Base-by-base conservation (phyloP, 495 filamentous ascomycete species). In the Lasiosphaeria miniovina region DNA sequence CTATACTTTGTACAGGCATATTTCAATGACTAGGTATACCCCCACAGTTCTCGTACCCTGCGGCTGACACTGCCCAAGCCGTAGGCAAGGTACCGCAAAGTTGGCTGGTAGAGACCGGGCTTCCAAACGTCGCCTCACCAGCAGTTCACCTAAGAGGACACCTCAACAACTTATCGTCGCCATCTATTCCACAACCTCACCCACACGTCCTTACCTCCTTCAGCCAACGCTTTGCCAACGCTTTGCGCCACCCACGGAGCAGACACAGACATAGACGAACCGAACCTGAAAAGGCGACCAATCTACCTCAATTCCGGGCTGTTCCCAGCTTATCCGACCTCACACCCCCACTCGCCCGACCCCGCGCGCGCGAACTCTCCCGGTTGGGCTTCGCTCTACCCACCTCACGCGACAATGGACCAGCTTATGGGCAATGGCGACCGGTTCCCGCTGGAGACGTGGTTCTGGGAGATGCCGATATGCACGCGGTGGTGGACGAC, bases 391-490 rank as follows among this genome's bases (percentile, higher is more conserved):
- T 24, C 24, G 24, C 24, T 24, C 48, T n/a, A 50, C 46, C 15
- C 32, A 49, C 8, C 38, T 8, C 4, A 31, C 33, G 46, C 55
- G 52, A 49, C 45, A 66, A 91, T 91, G 88, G 88, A 88, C 61
- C 84, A 85, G 61, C 83, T 89, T 74, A 79, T 87, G 56, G 84
- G 79, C 61, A 85, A 80, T 59, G 81, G 75, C 75, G 88, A 77
- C 71, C 86, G 88, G 60, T 90, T 94, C 65, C 93, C 91, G 32
- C 82, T 97, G 7, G 93, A 96, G 74, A 88, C 92, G 68, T 97
- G 94, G 93, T 96, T 96, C 76, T 96, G 88, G 75, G 93, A 98
- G 74, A 96, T 97, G 88, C 94, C 95, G 2, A 86, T 93, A 31
- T 94, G 93, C 68, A 98, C 95, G 33, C 78, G 94, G 51, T 93